Percentiles rank a stretch among this genome's conserved stretches.
phyloP scores from a whole-genome alignment of 768 basidiomycete species.

The Leccinellum luteum region DNA sequence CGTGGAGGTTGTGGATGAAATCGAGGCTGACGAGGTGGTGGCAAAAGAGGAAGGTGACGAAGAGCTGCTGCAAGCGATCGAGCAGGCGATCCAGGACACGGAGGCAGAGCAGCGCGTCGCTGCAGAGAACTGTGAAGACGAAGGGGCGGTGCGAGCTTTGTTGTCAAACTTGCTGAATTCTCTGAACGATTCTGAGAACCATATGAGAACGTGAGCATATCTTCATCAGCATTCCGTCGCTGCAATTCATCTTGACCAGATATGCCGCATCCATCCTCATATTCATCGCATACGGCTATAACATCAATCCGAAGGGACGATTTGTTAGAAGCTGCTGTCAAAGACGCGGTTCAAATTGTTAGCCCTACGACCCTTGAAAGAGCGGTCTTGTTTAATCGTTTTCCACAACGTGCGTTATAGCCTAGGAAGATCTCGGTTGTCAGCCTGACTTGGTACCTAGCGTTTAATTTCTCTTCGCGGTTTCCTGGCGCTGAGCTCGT shows the following conservation, averaged over 20 bases:
- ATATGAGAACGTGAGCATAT: constrained; percentile 18
- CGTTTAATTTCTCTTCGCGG: constrained; percentile 19
- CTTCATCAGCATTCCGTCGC: neutral
- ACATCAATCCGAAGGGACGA: constrained; percentile 16
- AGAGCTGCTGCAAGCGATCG: constrained; percentile 76
- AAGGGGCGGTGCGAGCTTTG: constrained; percentile 10
- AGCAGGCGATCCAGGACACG: constrained; percentile 60
- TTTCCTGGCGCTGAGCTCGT: constrained; percentile 14
- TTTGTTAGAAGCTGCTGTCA: constrained; percentile 13
- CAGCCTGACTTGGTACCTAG: constrained; percentile 6
- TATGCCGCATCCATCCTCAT: constrained; percentile 20
- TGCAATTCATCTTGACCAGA: constrained; percentile 3
- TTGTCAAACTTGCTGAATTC: constrained; percentile 9
- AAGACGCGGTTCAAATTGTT: constrained; percentile 8
- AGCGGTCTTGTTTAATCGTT: constrained; percentile 13
- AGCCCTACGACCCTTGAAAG: constrained; percentile 19
- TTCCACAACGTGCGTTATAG: constrained; percentile 20
- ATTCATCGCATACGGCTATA: constrained; percentile 20
- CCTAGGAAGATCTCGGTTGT: neutral
- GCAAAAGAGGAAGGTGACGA: constrained; percentile 81
- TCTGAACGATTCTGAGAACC: constrained; percentile 14
- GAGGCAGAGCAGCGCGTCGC: constrained; percentile 52
- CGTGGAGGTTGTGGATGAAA: constrained; percentile 47
- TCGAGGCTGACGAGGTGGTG: constrained; percentile 79
- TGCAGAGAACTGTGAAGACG: constrained; percentile 31